Percentiles rank a stretch among this genome's conserved stretches.
Evolutionary conservation across 305 asterid species (phyloP).

Genomic region (Fraxinus angustifolia): DNA sequence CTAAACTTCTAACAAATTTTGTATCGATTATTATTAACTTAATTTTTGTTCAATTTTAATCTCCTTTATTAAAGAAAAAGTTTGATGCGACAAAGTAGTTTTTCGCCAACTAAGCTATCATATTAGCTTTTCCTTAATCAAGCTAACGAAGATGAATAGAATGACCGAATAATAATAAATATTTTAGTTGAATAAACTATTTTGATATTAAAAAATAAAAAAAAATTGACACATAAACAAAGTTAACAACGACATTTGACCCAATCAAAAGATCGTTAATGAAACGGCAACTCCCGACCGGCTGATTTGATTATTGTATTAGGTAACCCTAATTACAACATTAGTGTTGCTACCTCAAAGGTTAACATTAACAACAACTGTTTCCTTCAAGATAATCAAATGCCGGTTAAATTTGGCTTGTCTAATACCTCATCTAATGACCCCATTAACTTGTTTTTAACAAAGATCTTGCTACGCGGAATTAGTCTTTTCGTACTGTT

Average conservation of each 20-base stretch:
- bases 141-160: not conserved
- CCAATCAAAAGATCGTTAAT: constrained; percentile 20
- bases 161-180: not conserved
- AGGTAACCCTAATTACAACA: constrained; percentile 11
- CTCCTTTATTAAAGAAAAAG: not conserved
- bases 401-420: constrained; percentile 34
- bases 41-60: not conserved
- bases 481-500: not conserved
- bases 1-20: too few relatives aligned
- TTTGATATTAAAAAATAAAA: not conserved
- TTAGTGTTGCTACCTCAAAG: constrained; percentile 23
- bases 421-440: constrained; percentile 27
- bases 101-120: not conserved
- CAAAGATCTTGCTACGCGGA: not conserved
- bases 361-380: constrained; percentile 26
- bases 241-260: constrained; percentile 36
- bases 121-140: not conserved
- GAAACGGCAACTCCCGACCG: constrained; percentile 35
- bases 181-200: not conserved
- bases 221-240: constrained; percentile 30
- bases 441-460: not conserved
- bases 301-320: constrained; percentile 28
- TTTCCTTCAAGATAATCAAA: constrained; percentile 15
- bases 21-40: not conserved
- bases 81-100: not conserved